Percentiles rank a stretch among this genome's conserved stretches.
phyloP scores from a whole-genome alignment of 2,329 filamentous ascomycete genomes.

The Penicillium sp. region DNA sequence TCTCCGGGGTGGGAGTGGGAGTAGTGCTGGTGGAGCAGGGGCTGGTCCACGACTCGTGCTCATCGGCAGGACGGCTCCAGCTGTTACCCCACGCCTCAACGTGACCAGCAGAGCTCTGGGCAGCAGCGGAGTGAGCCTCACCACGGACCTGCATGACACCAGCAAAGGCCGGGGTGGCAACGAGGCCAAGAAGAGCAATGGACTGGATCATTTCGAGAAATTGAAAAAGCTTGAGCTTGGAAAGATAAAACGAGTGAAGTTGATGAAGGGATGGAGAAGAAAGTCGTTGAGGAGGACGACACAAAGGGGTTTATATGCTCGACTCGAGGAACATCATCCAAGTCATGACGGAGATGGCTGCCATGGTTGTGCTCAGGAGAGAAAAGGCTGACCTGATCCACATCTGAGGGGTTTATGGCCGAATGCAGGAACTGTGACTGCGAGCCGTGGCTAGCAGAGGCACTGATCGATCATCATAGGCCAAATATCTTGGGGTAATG shows the following conservation, averaged over 20 bases:
- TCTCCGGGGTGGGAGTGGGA: constrained; percentile 5
- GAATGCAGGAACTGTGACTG: constrained; percentile 15
- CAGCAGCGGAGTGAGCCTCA: constrained; percentile 10
- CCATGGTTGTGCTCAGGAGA: constrained; percentile 30
- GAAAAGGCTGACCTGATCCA: constrained; percentile 24
- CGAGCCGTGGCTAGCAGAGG: constrained; percentile 21
- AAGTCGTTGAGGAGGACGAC: constrained; percentile 5
- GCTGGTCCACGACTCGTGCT: not conserved
- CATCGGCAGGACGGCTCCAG: constrained; percentile 6
- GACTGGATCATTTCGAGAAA: constrained; percentile 37
- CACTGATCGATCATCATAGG: constrained; percentile 14
- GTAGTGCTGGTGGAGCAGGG: constrained; percentile 7
- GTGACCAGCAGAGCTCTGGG: constrained; percentile 1
- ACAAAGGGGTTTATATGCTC: constrained; percentile 28
- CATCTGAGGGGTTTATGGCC: constrained; percentile 15
- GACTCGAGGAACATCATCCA: constrained; percentile 2
- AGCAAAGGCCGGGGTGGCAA: constrained; percentile 37
- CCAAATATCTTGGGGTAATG: constrained; percentile 11
- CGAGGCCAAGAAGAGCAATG: constrained; percentile 36
- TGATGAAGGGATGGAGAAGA: constrained; percentile 12
- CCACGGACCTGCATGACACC: constrained; percentile 32
- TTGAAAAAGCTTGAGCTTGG: constrained; percentile 18
- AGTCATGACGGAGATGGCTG: constrained; percentile 21
- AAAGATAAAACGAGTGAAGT: constrained; percentile 24
- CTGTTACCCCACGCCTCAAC: constrained; percentile 8